Evolutionary conservation across 148 eudicot species (phyloP).

Genomic region (Persicaria tinctoria): DNA sequence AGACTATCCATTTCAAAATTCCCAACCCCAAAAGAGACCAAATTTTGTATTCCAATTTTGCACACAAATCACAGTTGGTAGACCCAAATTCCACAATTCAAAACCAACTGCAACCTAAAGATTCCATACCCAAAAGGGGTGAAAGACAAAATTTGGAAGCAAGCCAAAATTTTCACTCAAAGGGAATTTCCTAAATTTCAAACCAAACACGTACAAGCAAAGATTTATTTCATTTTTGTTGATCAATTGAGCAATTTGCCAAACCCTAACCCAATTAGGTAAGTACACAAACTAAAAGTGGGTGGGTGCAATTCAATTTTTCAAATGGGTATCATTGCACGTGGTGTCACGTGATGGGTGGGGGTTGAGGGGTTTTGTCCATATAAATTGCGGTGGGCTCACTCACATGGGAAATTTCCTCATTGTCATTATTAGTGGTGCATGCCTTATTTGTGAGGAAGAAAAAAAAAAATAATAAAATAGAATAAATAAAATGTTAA

Average conservation of each 20-base stretch:
- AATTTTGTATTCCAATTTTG: background rate
- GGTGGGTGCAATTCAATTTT: background rate
- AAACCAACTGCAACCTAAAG: conserved; percentile 8
- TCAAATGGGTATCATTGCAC: conserved; percentile 19
- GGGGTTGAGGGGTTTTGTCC: conserved; percentile 8
- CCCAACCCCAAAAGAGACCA: background rate
- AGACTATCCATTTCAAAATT: conserved; percentile 7
- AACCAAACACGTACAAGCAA: background rate
- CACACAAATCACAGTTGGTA: background rate
- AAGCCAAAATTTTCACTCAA: background rate
- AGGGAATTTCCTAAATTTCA: background rate
- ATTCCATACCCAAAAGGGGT: conserved; percentile 4
- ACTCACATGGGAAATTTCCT: background rate
- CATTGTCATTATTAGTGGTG: conserved; percentile 13
- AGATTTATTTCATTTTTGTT: background rate
- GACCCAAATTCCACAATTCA: background rate
- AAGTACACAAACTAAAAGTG: conserved; percentile 4
- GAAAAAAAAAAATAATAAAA: background rate
- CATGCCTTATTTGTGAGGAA: conserved; percentile 6
- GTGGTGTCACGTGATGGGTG: conserved; percentile 26
- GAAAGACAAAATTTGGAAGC: background rate
- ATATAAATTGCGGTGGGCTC: conserved; percentile 10
- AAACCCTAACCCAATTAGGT: conserved; percentile 3
- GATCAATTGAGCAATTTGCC: background rate
- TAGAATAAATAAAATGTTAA: background rate